phyloP scores from a whole-genome alignment of 805 yeast genomes.

The Metschnikowia noctiluminum region DNA sequence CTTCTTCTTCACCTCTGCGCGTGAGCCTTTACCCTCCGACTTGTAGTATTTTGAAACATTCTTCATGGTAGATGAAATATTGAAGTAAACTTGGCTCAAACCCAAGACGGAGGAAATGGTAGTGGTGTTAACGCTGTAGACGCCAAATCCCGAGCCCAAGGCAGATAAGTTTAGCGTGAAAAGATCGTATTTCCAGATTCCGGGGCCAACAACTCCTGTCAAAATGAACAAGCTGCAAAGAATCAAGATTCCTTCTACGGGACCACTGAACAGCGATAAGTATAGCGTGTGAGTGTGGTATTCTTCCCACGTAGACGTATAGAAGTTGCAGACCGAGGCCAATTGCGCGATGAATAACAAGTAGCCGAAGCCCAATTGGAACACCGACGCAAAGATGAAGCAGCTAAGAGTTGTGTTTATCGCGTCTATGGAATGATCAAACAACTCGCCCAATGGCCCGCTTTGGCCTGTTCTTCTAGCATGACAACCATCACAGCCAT shows the following conservation, averaged over 20 bases:
- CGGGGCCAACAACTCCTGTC: conserved; percentile 71
- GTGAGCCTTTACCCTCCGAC: conserved; percentile 19
- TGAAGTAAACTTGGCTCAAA: conserved; percentile 55
- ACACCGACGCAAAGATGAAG: conserved; percentile 69
- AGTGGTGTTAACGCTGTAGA: conserved; percentile 36
- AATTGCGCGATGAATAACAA: conserved; percentile 60
- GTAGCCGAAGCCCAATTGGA: conserved; percentile 71
- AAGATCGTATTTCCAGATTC: conserved; percentile 54
- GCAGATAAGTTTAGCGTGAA: conserved; percentile 38
- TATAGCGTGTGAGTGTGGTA: conserved; percentile 82
- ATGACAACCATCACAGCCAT: conserved; percentile 94
- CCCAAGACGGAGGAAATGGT: conserved; percentile 50
- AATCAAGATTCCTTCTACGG: conserved; percentile 87
- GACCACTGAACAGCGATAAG: conserved; percentile 81
- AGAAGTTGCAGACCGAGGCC: conserved; percentile 76
- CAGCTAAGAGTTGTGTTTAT: conserved; percentile 78
- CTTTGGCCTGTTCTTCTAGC: conserved; percentile 94
- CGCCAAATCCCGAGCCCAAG: conserved; percentile 23
- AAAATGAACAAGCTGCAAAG: conserved; percentile 50
- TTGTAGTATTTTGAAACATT: conserved; percentile 52
- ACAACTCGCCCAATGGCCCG: conserved; percentile 91
- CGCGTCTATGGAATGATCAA: conserved; percentile 81
- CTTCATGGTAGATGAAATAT: conserved; percentile 61
- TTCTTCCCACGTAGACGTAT: conserved; percentile 93
- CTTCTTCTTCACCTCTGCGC: conserved; percentile 23